Evolutionary conservation across 345 rosid genomes (phyloP).

Genomic region (Lumnitzera littorea): DNA sequence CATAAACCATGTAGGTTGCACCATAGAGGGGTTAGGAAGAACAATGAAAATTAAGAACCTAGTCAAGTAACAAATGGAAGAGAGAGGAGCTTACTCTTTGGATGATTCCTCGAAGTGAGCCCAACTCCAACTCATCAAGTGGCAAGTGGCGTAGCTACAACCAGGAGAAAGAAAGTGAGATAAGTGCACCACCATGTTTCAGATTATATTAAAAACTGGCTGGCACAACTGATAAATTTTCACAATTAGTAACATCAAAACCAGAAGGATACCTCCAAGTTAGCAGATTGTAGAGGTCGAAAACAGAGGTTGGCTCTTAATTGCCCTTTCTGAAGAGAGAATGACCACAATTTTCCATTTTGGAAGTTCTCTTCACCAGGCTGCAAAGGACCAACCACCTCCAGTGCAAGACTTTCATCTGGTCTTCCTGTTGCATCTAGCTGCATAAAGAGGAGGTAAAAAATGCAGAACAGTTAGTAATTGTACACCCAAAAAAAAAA

Average conservation of each 20-base stretch:
- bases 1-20: background rate
- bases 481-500: too few relatives aligned
- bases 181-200: background rate
- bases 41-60: background rate
- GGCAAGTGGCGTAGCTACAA: constrained; percentile 82
- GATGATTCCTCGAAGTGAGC: constrained; percentile 84
- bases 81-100: constrained; percentile 53
- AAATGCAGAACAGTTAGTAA: background rate
- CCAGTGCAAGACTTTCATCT: constrained; percentile 84
- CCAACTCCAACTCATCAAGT: constrained; percentile 93
- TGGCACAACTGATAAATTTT: constrained; percentile 6
- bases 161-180: constrained; percentile 9
- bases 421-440: constrained; percentile 84
- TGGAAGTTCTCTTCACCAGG: constrained; percentile 46
- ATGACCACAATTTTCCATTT: constrained; percentile 65
- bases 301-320: constrained; percentile 69
- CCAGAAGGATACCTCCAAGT: constrained; percentile 62
- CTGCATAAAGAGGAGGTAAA: constrained; percentile 35
- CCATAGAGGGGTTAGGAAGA: background rate
- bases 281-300: constrained; percentile 73
- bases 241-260: constrained; percentile 4
- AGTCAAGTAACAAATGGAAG: background rate
- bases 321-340: constrained; percentile 89
- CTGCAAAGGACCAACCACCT: constrained; percentile 62
- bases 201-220: background rate